phyloP scores from a whole-genome alignment of 2,329 filamentous ascomycete species.

The Cladophialophora exuberans region DNA sequence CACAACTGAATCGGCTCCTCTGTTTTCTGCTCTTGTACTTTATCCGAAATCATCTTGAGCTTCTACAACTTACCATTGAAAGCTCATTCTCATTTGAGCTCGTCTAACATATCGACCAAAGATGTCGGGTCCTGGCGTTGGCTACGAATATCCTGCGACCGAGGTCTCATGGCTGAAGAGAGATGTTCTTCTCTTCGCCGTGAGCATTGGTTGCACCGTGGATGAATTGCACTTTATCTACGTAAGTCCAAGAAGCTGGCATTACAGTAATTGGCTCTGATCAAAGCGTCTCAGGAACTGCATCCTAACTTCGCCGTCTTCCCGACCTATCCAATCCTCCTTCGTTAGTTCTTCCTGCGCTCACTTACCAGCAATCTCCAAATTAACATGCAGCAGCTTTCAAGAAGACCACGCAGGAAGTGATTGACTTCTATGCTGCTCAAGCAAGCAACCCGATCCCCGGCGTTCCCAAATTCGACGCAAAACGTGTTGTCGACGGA shows the following conservation, averaged over 20 bases:
- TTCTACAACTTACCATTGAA: background rate
- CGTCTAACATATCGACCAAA: conserved; percentile 15
- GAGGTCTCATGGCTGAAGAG: conserved; percentile 85
- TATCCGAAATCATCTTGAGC: background rate
- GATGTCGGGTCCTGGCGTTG: conserved; percentile 61
- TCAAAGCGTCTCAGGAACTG: conserved; percentile 62
- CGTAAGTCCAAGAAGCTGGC: conserved; percentile 53
- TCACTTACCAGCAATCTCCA: background rate
- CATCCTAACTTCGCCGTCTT: conserved; percentile 86
- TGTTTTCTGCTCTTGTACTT: background rate
- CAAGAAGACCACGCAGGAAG: conserved; percentile 75
- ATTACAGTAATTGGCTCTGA: background rate
- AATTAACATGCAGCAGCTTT: conserved; percentile 57
- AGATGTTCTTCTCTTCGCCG: conserved; percentile 86
- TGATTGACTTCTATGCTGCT: conserved; percentile 80
- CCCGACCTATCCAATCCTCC: conserved; percentile 82
- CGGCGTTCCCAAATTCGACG: conserved; percentile 75
- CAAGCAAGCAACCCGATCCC: conserved; percentile 70
- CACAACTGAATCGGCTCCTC: background rate
- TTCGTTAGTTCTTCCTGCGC: conserved; percentile 58
- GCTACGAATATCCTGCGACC: conserved; percentile 77
- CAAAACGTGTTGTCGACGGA: conserved; percentile 75
- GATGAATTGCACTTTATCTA: conserved; percentile 94
- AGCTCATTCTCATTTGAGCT: background rate
- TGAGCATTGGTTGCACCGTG: conserved; percentile 78